Percentiles rank a stretch among this genome's conserved stretches.
These are phyloP conservation scores for Aschersonia sp. DNA, from an alignment of 2,329 filamentous ascomycete species.

Conservation along the genomic window DNA sequence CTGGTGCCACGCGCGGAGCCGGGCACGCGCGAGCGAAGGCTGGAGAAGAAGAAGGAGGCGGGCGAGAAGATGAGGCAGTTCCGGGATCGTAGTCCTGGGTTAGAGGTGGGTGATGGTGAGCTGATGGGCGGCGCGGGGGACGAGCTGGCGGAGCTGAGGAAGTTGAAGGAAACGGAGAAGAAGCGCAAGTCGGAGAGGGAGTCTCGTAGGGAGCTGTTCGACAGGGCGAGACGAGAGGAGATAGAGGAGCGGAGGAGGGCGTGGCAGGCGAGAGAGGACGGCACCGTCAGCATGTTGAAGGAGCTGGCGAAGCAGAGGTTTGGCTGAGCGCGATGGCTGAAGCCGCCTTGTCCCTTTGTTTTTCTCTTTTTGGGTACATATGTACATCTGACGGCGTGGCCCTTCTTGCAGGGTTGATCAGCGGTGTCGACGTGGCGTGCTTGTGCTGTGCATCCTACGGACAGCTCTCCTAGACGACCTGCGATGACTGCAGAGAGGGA, in stretches of 20 bases:
- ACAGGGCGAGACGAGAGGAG: slow-evolving; percentile 62
- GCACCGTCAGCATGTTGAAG: slow-evolving; percentile 69
- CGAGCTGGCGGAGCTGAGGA: slow-evolving; percentile 53
- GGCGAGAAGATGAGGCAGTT: slow-evolving; percentile 65
- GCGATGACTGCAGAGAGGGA: too few species aligned
- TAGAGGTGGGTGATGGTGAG: slow-evolving; percentile 44
- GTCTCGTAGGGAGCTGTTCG: slow-evolving; percentile 65
- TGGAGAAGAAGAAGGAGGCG: slow-evolving; percentile 71
- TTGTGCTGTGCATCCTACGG: too few species aligned
- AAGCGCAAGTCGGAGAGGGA: slow-evolving; percentile 74
- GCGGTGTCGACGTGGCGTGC: too few species aligned
- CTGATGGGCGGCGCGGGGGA: slow-evolving; percentile 50
- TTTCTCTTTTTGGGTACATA: too few species aligned
- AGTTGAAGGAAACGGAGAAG: slow-evolving; percentile 48
- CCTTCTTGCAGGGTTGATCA: too few species aligned
- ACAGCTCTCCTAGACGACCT: too few species aligned
- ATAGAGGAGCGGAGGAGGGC: slow-evolving; percentile 60
- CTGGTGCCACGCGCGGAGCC: slow-evolving; percentile 70
- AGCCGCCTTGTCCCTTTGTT: too few species aligned
- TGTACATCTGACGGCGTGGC: too few species aligned
- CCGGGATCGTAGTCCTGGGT: slow-evolving; percentile 49
- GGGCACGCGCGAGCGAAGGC: slow-evolving; percentile 65
- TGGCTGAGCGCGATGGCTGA: slow-evolving; percentile 28
- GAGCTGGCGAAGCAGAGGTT: slow-evolving; percentile 68
- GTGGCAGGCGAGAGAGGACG: slow-evolving; percentile 64